Evolutionary conservation across 2,329 filamentous ascomycete genomes (phyloP).

Genomic region (Penicillium aurantiogriseum): DNA sequence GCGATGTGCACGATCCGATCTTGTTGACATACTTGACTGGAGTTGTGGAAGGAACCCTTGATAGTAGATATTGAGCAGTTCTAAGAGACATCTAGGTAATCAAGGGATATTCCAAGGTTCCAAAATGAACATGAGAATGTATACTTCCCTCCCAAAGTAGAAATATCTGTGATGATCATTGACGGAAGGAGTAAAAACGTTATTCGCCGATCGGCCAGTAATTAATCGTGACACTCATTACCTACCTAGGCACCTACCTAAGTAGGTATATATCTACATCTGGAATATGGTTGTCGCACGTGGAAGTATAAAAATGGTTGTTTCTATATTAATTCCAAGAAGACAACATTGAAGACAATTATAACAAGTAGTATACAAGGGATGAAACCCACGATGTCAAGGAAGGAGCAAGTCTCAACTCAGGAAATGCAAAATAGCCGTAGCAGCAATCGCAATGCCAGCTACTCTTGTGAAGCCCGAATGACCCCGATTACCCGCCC

Average conservation of each 20-base stretch:
- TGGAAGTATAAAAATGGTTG: not conserved
- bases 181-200: not conserved
- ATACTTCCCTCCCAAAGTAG: slow-evolving; percentile 1
- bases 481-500: not conserved
- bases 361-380: slow-evolving; percentile 1
- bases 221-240: not conserved
- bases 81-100: not conserved
- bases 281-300: not conserved
- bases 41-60: not conserved
- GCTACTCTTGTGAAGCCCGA: not conserved
- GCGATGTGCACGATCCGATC: not conserved
- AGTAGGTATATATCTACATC: no score
- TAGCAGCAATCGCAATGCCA: not conserved
- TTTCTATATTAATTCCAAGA: not conserved
- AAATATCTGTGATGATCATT: not conserved
- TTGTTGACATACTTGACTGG: not conserved
- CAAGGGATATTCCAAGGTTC: not conserved
- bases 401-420: not conserved
- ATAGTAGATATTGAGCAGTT: not conserved
- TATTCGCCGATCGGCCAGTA: not conserved
- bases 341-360: not conserved
- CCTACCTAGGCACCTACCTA: no score
- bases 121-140: not conserved
- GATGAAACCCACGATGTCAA: not conserved
- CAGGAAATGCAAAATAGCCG: slow-evolving; percentile 1